Evolutionary conservation across 1,284 basidiomycete species (phyloP), one percentile per base, ranked within the genome.

Genomic region (Xanthoconium separans): DNA sequence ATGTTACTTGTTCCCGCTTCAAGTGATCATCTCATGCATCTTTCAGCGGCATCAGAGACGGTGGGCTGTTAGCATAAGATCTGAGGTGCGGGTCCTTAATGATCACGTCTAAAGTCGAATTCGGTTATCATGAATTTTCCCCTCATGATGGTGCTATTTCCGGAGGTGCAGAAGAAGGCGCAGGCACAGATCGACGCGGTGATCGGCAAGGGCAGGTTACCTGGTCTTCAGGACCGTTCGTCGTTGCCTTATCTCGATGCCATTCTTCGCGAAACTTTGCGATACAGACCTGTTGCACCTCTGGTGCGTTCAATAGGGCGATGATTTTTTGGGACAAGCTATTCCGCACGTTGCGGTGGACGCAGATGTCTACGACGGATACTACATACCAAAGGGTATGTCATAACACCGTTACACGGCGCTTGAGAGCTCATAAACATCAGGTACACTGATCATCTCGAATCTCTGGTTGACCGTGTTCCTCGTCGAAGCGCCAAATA

Each of bases 31-130:
- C 44, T 55, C 44, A 55, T 9, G 4, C 29, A 22, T 20, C 37
- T 24, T 42, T n/a, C 31, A 63, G 61, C 51, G n/a, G 54, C 47
- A 12, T 53, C 58, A 30, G 63, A 65, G 24, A 63, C 48, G 45
- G 63, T 65, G 30, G 11, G 58, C 58, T 24, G 29, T 10, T 22
- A 7, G 34, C 18, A 44, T 5, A 22, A 31, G 29, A 18, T 57
- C 16, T 46, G 6, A 31, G 39, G 31, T 11, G 18, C 13, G n/a
- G 6, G 13, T 18, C 6, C 15, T 37, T 49, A 34, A 59, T 16
- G 40, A 40, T 2, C 33, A 15, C 31, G 2, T 33, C 18, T 6
- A 45, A 47, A 56, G 60, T 62, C 57, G 16, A 59, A 61, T 37
- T 45, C 51, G 10, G 47, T 46, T 6, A 34, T 62, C 18, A 39